These are phyloP conservation scores for Mycosarcoma mackinlayi DNA, from an alignment of 1,284 basidiomycete species.

Conservation along the genomic window DNA sequence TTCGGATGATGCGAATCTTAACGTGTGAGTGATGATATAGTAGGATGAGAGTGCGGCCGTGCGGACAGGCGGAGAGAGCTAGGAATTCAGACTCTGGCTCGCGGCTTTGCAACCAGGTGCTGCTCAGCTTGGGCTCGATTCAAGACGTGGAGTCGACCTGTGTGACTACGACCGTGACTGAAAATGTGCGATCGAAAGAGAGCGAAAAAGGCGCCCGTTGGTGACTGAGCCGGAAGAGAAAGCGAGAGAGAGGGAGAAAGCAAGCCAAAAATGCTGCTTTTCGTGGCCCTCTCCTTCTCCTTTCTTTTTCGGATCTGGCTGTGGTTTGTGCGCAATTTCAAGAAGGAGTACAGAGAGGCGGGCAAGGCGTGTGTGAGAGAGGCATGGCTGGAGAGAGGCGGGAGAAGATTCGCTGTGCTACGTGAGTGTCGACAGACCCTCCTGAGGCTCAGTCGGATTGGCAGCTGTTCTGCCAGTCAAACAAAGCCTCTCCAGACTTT, in stretches of 20 bases:
- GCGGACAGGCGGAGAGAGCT: neutral
- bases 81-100: conserved; percentile 3
- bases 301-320: neutral
- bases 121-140: no score
- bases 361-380: no score
- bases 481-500: no score
- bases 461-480: no score
- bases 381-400: no score
- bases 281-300: no score
- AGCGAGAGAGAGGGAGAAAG: neutral
- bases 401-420: no score
- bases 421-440: no score
- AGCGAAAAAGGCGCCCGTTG: neutral
- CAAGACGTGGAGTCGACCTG: conserved; percentile 11
- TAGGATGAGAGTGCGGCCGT: neutral
- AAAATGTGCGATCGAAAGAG: conserved; percentile 13
- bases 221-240: neutral
- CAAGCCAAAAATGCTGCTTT: neutral
- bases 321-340: conserved; percentile 17
- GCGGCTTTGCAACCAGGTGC: neutral
- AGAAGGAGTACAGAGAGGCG: neutral
- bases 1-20: conserved; percentile 5
- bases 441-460: no score
- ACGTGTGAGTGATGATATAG: no score
- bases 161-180: no score